Evolutionary conservation across 2,329 filamentous ascomycete species (phyloP), one percentile per base, ranked within the genome.

Genomic region (Aspergillus sp.): DNA sequence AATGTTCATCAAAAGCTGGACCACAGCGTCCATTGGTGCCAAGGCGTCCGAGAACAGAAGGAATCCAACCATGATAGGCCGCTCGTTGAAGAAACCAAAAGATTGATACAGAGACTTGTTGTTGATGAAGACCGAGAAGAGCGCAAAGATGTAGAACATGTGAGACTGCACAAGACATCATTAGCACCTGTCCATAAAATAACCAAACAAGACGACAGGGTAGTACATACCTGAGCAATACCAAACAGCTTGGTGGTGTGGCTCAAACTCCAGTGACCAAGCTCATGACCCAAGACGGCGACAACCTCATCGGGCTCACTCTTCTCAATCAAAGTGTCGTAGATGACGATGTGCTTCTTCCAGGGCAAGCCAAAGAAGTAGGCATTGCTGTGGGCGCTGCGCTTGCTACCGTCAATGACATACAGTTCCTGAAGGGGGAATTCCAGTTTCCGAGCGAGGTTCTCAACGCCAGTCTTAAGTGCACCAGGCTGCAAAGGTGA

Each of bases 271-370:
- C 93, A 98, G 74, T 98, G 93, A 44, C 93, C 93, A 42, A 98
- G 80, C 71, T 98, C 93, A 66, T 98, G 93, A 33, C 88, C 90
- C 45, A 98, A 75, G 45, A 98, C 90, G 55, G 93, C 91, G 49
- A 95, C 88, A 36, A 98, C 90, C 70, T 98, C 93, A 62, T 93
- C 79, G 3, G 86, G 83, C 52, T 90, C 82, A 66, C 86, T 93
- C 80, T 97, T 95, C 71, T 96, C 91, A 52, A 98, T 89, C 53
- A 98, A 73, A 4, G 94, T 98, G 66, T 98, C 93, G 67, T 95
- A 98, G 64, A 98, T 94, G 62, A 98, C 93, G 74, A 98, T 98
- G 75, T 97, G 94, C 80, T 97, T 97, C 80, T 96, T 96, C 90
- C 91, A 98, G 38, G 93, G 93, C 47, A 98, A 80, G 50, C 93